A percentile compares a stretch with the other conserved stretches of the same genome.
These are phyloP conservation scores for Aureobasidium sp. DNA, from an alignment of 2,329 filamentous ascomycete species.

Conservation along the genomic window DNA sequence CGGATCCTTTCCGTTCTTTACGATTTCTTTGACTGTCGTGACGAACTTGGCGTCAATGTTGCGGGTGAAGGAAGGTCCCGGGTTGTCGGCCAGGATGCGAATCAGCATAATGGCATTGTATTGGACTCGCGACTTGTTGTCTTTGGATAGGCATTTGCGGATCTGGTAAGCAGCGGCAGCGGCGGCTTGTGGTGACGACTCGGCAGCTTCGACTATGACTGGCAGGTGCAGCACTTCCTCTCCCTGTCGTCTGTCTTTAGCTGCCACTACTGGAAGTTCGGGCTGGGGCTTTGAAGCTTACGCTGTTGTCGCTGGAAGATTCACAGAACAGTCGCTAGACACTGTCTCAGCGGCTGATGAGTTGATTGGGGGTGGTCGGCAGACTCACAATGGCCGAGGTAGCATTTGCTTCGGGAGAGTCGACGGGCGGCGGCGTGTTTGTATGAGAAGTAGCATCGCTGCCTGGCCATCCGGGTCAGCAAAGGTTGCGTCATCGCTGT, in stretches of 20 bases:
- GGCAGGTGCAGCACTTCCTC: constrained; percentile 91
- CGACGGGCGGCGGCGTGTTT: constrained; percentile 29
- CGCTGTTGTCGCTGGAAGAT: constrained; percentile 51
- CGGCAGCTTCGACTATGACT: constrained; percentile 86
- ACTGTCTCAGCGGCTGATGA: not conserved
- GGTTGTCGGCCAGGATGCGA: constrained; percentile 86
- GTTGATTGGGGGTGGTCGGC: not conserved
- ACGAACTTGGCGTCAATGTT: constrained; percentile 83
- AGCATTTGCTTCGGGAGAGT: constrained; percentile 60
- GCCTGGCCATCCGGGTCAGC: constrained; percentile 19
- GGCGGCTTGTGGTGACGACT: constrained; percentile 81
- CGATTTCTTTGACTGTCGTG: constrained; percentile 62
- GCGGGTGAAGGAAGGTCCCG: constrained; percentile 80
- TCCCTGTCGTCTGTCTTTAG: constrained; percentile 42
- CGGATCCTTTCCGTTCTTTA: constrained; percentile 62
- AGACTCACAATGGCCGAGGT: constrained; percentile 56
- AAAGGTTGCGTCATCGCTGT: not conserved
- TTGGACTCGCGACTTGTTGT: constrained; percentile 55
- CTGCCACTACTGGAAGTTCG: constrained; percentile 3
- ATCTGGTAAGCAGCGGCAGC: constrained; percentile 72
- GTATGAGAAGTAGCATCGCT: constrained; percentile 16
- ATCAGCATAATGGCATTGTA: constrained; percentile 97
- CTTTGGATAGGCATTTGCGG: constrained; percentile 73
- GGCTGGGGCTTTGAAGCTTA: constrained; percentile 25
- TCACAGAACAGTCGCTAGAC: constrained; percentile 64